Evolutionary conservation across 306 rosid species (phyloP).

Genomic region (Luffa acutangula): DNA sequence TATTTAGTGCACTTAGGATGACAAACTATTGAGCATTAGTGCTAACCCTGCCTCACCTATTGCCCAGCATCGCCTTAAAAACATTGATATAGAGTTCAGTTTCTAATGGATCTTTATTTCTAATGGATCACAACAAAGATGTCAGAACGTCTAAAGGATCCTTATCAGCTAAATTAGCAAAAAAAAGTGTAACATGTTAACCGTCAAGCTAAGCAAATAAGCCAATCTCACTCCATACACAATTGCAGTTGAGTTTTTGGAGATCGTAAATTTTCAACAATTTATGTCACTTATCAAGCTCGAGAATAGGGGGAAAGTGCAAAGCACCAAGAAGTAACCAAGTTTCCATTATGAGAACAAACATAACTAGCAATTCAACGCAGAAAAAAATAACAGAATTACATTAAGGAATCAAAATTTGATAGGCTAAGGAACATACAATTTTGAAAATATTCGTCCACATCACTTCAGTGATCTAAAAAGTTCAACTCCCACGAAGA

Average conservation of each 20-base stretch:
- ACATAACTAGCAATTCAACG: not conserved
- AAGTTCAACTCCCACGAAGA: not conserved
- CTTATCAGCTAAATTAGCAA: not conserved
- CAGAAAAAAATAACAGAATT: not conserved
- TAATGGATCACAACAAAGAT: not conserved
- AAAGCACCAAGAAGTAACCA: not conserved
- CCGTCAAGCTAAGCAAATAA: not conserved
- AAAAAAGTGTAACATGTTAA: not conserved
- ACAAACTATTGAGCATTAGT: not conserved
- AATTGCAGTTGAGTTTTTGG: not conserved
- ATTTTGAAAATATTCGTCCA: slow-evolving; percentile 51
- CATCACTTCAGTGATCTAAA: slow-evolving; percentile 20
- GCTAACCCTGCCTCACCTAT: not conserved
- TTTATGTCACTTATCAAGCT: not conserved
- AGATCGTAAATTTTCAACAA: not conserved
- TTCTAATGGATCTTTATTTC: not conserved
- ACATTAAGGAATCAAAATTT: not conserved
- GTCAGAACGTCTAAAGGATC: not conserved
- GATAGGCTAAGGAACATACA: slow-evolving; percentile 15
- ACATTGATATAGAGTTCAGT: not conserved
- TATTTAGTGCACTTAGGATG: not conserved
- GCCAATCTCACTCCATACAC: not conserved
- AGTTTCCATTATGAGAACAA: not conserved
- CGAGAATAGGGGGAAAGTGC: not conserved
- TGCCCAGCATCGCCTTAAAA: not conserved